These are phyloP conservation scores for Boletellus ananiceps DNA, from an alignment of 768 basidiomycete species.

Conservation along the genomic window DNA sequence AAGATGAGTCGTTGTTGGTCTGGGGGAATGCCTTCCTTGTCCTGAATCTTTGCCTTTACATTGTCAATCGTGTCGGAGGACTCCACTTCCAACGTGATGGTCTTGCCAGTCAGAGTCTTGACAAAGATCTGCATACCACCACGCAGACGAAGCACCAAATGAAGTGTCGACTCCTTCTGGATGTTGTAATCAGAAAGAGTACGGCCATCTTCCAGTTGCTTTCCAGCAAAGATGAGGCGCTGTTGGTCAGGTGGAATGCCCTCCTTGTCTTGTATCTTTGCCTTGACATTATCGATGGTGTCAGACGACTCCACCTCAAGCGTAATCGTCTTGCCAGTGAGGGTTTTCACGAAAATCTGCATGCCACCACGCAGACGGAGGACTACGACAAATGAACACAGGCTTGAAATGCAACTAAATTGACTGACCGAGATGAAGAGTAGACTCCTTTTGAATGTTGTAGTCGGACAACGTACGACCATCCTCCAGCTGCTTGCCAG, in stretches of 20 bases:
- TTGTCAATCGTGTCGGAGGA: conserved; percentile 75
- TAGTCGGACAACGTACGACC: conserved; percentile 88
- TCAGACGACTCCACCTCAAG: conserved; percentile 90
- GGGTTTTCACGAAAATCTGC: conserved; percentile 87
- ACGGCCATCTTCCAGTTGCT: conserved; percentile 91
- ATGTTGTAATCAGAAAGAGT: conserved; percentile 81
- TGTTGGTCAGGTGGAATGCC: conserved; percentile 84
- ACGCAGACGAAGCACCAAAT: conserved; percentile 68
- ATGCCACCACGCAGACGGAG: conserved; percentile 86
- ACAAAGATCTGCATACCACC: conserved; percentile 72
- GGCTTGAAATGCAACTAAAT: accelerated
- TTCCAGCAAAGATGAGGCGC: conserved; percentile 88
- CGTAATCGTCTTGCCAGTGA: conserved; percentile 91
- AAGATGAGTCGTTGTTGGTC: conserved; percentile 79
- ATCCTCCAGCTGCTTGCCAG: conserved; percentile 90
- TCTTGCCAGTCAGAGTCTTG: conserved; percentile 72
- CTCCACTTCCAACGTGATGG: conserved; percentile 72
- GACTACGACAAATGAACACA: conserved; percentile 33
- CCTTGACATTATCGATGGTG: conserved; percentile 88
- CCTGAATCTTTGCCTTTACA: conserved; percentile 74
- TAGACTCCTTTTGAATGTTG: conserved; percentile 88
- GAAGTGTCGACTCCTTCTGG: conserved; percentile 78
- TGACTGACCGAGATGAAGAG: conserved; percentile 43
- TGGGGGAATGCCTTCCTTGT: conserved; percentile 77
- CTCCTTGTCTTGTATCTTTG: conserved; percentile 80